Conservation (phyloP, 1,139 yeast species). For the Debaryomycetaceae sp. region DNA sequence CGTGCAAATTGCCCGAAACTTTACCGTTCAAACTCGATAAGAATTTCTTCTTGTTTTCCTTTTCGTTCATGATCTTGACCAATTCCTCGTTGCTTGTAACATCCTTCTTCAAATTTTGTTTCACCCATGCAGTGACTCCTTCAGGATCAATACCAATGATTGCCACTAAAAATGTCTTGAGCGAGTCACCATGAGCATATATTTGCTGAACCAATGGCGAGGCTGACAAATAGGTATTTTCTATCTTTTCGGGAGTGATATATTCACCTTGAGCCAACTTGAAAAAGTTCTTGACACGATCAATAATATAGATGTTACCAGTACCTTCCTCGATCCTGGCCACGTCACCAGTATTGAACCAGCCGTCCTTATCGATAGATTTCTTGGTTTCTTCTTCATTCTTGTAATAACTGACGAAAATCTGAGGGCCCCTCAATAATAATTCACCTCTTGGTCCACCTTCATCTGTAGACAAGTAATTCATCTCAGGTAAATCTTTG, state of each 20-base stretch:
- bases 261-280: conserved; percentile 46
- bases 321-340: conserved; percentile 23
- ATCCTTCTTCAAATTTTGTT: conserved; percentile 14
- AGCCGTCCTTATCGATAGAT: conserved; percentile 55
- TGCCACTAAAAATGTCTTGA: conserved; percentile 58
- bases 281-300: conserved; percentile 43
- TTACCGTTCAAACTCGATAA: conserved; percentile 25
- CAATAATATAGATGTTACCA: conserved; percentile 33
- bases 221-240: conserved; percentile 32
- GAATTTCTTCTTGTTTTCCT: conserved; percentile 25
- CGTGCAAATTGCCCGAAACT: conserved; percentile 25
- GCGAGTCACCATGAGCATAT: conserved; percentile 59
- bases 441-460: conserved; percentile 43
- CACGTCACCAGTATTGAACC: conserved; percentile 43
- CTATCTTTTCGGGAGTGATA: conserved; percentile 42
- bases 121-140: conserved; percentile 11
- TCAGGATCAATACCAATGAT: conserved; percentile 51
- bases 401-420: conserved; percentile 34
- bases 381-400: conserved; percentile 38
- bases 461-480: conserved; percentile 25
- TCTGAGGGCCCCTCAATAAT: conserved; percentile 38
- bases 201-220: conserved; percentile 33
- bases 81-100: conserved; percentile 22
- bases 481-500: conserved; percentile 39
- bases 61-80: conserved; percentile 23